Percentiles rank a stretch among this genome's conserved stretches.
Evolutionary conservation across 2,329 filamentous ascomycete genomes (phyloP).

Genomic region (Colletotrichum sp.): DNA sequence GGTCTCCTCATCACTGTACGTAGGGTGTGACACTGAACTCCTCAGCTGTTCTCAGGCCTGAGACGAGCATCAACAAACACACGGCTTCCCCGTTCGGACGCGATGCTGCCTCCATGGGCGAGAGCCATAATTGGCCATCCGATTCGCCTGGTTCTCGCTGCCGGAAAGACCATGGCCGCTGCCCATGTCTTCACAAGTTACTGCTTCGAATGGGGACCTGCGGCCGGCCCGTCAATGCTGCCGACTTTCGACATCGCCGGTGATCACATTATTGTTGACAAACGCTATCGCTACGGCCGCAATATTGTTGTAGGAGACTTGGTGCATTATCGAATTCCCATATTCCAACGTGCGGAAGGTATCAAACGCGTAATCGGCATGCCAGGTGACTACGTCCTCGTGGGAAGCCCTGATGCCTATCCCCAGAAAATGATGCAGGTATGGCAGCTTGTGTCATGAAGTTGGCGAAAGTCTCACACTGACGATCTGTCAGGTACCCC

Average conservation of each 20-base stretch:
- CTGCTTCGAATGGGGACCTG: constrained; percentile 59
- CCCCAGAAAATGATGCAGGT: constrained; percentile 68
- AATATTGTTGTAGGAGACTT: constrained; percentile 78
- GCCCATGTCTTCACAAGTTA: constrained; percentile 64
- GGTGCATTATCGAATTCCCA: constrained; percentile 78
- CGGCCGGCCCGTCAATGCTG: constrained; percentile 84
- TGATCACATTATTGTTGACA: constrained; percentile 73
- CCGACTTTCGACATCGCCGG: constrained; percentile 76
- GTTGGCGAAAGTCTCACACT: neutral
- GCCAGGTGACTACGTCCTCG: constrained; percentile 76
- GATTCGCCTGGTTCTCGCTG: constrained; percentile 47
- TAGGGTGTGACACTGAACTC: neutral
- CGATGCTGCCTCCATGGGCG: neutral
- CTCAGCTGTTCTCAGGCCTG: neutral
- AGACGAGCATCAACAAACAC: neutral
- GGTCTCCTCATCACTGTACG: neutral
- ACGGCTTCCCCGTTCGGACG: neutral
- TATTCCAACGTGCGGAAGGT: constrained; percentile 61
- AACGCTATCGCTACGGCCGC: constrained; percentile 71
- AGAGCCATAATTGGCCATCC: neutral
- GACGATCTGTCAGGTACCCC: constrained; percentile 70
- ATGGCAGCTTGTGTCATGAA: neutral
- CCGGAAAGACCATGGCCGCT: constrained; percentile 50
- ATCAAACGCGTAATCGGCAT: constrained; percentile 83
- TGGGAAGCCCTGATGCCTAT: constrained; percentile 62